Evolutionary conservation across 306 rosid species (phyloP), one percentile per base, ranked within the genome.

Genomic region (Rosa chinensis): DNA sequence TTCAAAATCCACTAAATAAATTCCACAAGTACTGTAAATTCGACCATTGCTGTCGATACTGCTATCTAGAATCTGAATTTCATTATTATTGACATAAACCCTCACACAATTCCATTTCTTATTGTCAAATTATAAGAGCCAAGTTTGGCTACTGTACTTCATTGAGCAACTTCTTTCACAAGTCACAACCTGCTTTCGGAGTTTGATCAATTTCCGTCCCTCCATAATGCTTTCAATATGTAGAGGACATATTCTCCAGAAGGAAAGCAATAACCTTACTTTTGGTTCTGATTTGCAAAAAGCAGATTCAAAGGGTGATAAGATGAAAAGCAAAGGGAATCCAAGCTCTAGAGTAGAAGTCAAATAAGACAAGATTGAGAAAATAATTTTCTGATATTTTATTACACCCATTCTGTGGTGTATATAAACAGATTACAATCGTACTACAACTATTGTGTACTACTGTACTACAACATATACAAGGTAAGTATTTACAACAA

Each of bases 1-100:
- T 20, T 44, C 56, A 52, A 18, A 25, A 14, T 52, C 89, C 73
- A 77, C 85, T 42, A 85, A 84, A 86, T 85, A 80, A 80, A 68
- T 84, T 5, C 86, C 83, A 28, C 32, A 76, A 75, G 73, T n/a
- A n/a, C n/a, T 61, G 61, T 18, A 18, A 21, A 14, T 73, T 53
- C 16, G n/a, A 61, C 32, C 40, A 50, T 71, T 71, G 9, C 62
- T 61, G 50, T 70, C 37, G 53, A 52, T 16, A n/a, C 28, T 66
- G 7, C 44, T 23, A 16, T n/a, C 44, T 16, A 16, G 40, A 28
- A 23, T 8, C 23, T 21, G 32, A 8, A 56, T 56, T 56, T n/a
- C 61, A 17, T 17, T 5, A 52, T 52, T 4, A 6, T 71, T 4
- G 9, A 17, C 75, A 3, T 20, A 17, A 55, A 10, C 35, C 45